Conservation (phyloP, 202 grass and related monocot species). For the Cymbopogon flexuosus region DNA sequence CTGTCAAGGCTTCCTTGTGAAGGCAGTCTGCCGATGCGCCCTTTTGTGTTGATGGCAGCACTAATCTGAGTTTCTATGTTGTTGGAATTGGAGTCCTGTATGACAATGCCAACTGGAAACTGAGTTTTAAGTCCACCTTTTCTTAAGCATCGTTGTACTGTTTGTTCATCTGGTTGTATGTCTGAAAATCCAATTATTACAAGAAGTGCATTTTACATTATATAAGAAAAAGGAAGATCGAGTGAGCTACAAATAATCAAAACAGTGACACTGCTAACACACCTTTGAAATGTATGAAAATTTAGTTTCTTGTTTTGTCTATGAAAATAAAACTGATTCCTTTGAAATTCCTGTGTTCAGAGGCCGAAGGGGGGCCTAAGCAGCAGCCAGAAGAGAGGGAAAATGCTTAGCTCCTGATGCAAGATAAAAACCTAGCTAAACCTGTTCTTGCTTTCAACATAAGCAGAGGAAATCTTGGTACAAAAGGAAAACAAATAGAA, state of each 20-base stretch:
- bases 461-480: too few relatives aligned
- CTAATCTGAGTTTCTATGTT: neutral
- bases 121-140: neutral
- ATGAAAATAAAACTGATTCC: neutral
- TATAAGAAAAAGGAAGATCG: neutral
- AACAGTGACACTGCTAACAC: neutral
- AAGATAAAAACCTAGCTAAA: too few relatives aligned
- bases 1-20: conserved; percentile 33
- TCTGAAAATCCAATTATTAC: neutral
- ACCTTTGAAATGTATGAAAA: neutral
- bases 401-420: too few relatives aligned
- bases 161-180: neutral
- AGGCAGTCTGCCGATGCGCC: neutral
- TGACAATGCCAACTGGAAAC: neutral
- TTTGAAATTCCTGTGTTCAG: neutral
- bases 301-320: neutral
- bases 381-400: neutral
- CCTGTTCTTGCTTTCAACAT: too few relatives aligned
- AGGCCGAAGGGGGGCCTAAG: neutral
- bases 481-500: too few relatives aligned
- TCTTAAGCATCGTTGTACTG: neutral
- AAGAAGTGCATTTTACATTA: neutral
- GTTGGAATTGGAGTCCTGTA: neutral
- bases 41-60: neutral
- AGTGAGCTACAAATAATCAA: neutral